Conservation (phyloP, 345 rosid species). For the Populus tremula region DNA sequence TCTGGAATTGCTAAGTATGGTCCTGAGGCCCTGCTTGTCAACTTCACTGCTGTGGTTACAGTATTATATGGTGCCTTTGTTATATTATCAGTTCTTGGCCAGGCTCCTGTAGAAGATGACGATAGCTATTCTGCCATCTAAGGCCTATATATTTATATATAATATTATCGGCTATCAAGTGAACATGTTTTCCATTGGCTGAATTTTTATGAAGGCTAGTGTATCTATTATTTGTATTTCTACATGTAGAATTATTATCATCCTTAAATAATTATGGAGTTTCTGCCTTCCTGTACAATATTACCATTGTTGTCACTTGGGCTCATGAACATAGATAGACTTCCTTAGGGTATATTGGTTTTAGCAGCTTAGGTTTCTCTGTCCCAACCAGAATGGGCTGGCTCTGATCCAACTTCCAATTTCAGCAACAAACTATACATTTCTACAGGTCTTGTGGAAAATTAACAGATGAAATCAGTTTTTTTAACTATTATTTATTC, state of each 20-base stretch:
- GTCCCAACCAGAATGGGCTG: too few species aligned
- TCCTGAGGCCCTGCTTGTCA: conserved; percentile 76
- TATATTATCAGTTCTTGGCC: conserved; percentile 47
- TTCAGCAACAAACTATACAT: too few species aligned
- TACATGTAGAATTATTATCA: neutral
- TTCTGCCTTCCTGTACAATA: neutral
- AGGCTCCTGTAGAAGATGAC: conserved; percentile 40
- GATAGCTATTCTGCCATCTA: conserved; percentile 33
- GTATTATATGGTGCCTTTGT: conserved; percentile 70
- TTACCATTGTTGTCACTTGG: neutral
- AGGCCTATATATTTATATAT: neutral
- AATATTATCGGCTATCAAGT: neutral
- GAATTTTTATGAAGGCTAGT: neutral
- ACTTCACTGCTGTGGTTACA: conserved; percentile 78
- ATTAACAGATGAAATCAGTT: too few species aligned
- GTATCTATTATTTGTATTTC: neutral
- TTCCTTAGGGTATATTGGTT: too few species aligned
- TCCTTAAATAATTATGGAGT: neutral
- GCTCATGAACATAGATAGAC: too few species aligned
- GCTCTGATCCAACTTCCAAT: too few species aligned
- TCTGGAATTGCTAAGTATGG: conserved; percentile 72
- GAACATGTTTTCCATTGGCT: neutral
- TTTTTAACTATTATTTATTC: too few species aligned
- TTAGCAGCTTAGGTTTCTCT: too few species aligned
- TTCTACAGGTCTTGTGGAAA: too few species aligned